Evolutionary conservation across 2,329 filamentous ascomycete species (phyloP).

Genomic region (Arthrobotrys iridis): DNA sequence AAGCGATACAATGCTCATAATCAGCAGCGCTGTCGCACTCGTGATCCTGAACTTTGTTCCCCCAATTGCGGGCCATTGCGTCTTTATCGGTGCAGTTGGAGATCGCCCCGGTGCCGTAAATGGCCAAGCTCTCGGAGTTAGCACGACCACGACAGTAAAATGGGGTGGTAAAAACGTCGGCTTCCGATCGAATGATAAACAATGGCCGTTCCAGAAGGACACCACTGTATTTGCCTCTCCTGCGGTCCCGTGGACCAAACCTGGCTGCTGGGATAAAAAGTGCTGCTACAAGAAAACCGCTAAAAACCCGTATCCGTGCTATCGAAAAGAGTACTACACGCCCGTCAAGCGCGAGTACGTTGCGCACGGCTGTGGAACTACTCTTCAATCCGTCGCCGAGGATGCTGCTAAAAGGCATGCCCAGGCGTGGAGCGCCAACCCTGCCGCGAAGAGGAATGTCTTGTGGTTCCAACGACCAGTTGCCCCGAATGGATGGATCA

Average conservation of each 20-base stretch:
- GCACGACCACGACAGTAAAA: neutral
- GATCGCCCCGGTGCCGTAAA: neutral
- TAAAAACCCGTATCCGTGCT: neutral
- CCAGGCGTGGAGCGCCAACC: neutral
- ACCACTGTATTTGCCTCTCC: conserved; percentile 2
- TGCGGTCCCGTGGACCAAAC: conserved; percentile 3
- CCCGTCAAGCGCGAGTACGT: neutral
- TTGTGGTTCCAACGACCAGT: neutral
- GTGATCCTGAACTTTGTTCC: neutral
- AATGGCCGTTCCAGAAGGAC: neutral
- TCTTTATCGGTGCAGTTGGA: conserved; percentile 3
- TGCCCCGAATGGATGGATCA: neutral
- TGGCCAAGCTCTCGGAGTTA: neutral
- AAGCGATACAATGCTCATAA: neutral
- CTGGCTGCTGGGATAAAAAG: neutral
- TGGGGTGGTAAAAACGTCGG: neutral
- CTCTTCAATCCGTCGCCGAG: neutral
- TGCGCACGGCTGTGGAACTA: neutral
- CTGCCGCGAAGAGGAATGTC: neutral
- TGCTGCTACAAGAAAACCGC: conserved; percentile 9
- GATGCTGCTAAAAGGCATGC: neutral
- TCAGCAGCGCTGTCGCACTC: neutral
- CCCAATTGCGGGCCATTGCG: neutral
- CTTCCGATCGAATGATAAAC: neutral
- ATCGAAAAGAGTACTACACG: neutral